Evolutionary conservation across 345 rosid species (phyloP).

Genomic region (Triadica sebifera): DNA sequence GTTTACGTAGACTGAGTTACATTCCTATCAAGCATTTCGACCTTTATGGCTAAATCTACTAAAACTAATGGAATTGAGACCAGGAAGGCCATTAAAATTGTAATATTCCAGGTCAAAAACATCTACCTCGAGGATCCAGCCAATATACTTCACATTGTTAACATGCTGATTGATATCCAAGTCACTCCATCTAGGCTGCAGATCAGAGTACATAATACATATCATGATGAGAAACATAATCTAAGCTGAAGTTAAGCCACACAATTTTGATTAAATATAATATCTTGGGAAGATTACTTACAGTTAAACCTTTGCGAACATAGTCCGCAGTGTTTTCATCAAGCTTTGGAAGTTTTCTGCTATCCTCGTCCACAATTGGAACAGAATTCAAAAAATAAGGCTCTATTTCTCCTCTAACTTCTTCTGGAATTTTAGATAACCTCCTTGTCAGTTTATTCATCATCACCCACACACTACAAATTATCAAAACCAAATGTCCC

Average conservation of each 20-base stretch:
- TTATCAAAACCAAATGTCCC: constrained; percentile 13
- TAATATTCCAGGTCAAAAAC: constrained; percentile 1
- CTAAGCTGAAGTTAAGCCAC: not conserved
- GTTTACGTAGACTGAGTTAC: not conserved
- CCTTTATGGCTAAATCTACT: not conserved
- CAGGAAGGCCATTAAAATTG: not conserved
- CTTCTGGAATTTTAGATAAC: constrained; percentile 87
- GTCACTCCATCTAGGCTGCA: constrained; percentile 96
- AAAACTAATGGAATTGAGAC: not conserved
- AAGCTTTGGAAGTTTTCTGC: constrained; percentile 82
- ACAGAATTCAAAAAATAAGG: constrained; percentile 68
- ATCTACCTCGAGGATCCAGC: constrained; percentile 93
- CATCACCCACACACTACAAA: constrained; percentile 94
- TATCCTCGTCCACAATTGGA: constrained; percentile 76
- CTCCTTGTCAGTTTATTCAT: constrained; percentile 96
- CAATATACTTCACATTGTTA: constrained; percentile 94
- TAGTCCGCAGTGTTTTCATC: constrained; percentile 69
- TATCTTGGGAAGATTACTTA: constrained; percentile 34
- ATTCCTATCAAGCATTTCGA: not conserved
- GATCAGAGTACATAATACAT: constrained; percentile 7
- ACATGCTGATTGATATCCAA: constrained; percentile 98
- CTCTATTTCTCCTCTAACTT: constrained; percentile 81
- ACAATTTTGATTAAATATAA: not conserved
- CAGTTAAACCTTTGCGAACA: constrained; percentile 80
- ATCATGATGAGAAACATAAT: not conserved